A percentile compares a stretch with the other conserved stretches of the same genome.
These are phyloP conservation scores for Macrolepiota dolichaula DNA, from an alignment of 768 basidiomycete genomes.

Conservation along the genomic window DNA sequence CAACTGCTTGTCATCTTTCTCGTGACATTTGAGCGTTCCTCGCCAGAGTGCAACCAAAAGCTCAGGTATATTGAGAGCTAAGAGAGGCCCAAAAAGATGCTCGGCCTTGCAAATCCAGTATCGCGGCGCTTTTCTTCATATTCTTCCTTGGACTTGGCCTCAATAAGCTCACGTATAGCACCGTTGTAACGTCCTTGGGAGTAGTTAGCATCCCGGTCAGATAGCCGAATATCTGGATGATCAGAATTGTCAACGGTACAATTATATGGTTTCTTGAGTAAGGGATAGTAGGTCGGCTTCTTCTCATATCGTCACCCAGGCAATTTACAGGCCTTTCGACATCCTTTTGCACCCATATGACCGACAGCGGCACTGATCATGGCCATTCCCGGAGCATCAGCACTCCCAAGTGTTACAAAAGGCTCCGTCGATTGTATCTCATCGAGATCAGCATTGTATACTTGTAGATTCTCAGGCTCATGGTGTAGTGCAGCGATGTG, in stretches of 20 bases:
- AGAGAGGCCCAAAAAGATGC: constrained; percentile 40
- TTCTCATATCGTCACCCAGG: not conserved
- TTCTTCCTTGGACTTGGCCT: no score
- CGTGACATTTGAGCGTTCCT: constrained; percentile 22
- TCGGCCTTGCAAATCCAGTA: constrained; percentile 33
- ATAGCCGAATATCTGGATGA: constrained; percentile 17
- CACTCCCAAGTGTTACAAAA: constrained; percentile 18
- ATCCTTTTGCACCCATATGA: constrained; percentile 16
- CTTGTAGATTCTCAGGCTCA: no score
- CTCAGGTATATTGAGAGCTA: constrained; percentile 31
- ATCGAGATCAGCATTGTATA: no score
- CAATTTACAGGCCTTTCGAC: not conserved
- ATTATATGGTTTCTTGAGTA: not conserved
- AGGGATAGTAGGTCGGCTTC: not conserved
- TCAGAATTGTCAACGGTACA: constrained; percentile 9
- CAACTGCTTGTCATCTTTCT: constrained; percentile 14
- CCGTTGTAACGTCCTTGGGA: no score
- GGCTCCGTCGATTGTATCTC: no score
- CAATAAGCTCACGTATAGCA: not conserved
- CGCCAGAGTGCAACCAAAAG: constrained; percentile 33
- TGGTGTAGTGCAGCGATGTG: no score
- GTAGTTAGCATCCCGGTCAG: constrained; percentile 8
- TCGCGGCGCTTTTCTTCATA: no score
- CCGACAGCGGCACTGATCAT: constrained; percentile 30
- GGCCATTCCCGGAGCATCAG: constrained; percentile 32